Conservation (phyloP, 306 rosid genomes). For the Comarum palustre region DNA sequence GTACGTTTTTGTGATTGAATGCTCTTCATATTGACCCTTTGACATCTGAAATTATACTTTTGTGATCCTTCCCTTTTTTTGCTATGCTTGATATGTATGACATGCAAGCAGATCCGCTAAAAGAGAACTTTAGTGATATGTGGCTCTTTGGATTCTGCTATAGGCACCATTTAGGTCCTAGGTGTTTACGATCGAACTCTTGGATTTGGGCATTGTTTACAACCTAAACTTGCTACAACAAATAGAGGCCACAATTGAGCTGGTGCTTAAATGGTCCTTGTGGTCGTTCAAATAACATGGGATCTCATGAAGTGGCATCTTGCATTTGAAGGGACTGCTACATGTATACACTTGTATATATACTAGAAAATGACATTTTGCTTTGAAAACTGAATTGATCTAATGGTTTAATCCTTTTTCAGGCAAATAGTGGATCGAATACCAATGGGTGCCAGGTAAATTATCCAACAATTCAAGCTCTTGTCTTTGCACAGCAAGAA, state of each 20-base stretch:
- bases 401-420: conserved; percentile 30
- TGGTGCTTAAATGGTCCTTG: neutral
- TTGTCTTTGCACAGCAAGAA: conserved; percentile 1
- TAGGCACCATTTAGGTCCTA: neutral
- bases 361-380: neutral
- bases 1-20: neutral
- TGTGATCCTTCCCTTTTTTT: neutral
- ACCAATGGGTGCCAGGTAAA: conserved; percentile 92
- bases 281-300: neutral
- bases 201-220: neutral
- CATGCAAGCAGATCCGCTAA: neutral
- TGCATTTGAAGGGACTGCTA: neutral
- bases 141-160: neutral
- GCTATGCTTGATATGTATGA: neutral
- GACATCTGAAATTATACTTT: neutral
- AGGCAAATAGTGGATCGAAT: conserved; percentile 91
- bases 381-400: conserved; percentile 8
- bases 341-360: neutral
- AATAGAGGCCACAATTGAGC: neutral
- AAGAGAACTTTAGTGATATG: neutral
- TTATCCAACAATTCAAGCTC: neutral
- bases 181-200: neutral
- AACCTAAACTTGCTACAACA: neutral
- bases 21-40: no score
- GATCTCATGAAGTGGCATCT: neutral